Evolutionary conservation across 495 filamentous ascomycete species (phyloP).

Genomic region (Talaromyces wortmannii): DNA sequence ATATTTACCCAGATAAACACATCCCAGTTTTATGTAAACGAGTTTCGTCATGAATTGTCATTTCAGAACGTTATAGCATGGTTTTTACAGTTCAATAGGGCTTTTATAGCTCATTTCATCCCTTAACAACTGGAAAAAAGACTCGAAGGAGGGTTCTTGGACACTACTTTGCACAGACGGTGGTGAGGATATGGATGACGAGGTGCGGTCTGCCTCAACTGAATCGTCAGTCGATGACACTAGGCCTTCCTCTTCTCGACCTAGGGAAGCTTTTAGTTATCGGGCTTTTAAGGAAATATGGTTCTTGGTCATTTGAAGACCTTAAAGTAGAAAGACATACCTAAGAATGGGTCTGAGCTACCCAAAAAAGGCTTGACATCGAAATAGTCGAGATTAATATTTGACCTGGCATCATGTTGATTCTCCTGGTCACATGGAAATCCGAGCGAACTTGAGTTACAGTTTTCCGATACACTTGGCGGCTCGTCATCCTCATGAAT

Average conservation of each 20-base stretch:
- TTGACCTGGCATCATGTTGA: background rate
- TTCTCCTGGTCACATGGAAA: background rate
- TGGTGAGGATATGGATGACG: background rate
- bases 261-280: background rate
- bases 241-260: background rate
- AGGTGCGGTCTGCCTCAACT: background rate
- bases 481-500: background rate
- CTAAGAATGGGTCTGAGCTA: too few species aligned
- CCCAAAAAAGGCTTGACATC: background rate
- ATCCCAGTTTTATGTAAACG: too few species aligned
- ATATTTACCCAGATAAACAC: too few species aligned
- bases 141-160: background rate
- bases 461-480: background rate
- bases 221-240: background rate
- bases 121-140: background rate
- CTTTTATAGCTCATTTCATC: background rate
- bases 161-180: background rate
- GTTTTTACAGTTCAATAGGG: background rate
- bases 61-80: background rate
- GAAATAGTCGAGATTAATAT: conserved; percentile 1
- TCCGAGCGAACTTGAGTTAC: background rate
- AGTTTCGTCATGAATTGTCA: background rate
- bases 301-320: background rate
- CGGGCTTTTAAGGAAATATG: background rate
- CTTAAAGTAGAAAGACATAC: too few species aligned